Evolutionary conservation across 495 filamentous ascomycete genomes (phyloP), one percentile per base, ranked within the genome.

Genomic region (Penicillium herquei): DNA sequence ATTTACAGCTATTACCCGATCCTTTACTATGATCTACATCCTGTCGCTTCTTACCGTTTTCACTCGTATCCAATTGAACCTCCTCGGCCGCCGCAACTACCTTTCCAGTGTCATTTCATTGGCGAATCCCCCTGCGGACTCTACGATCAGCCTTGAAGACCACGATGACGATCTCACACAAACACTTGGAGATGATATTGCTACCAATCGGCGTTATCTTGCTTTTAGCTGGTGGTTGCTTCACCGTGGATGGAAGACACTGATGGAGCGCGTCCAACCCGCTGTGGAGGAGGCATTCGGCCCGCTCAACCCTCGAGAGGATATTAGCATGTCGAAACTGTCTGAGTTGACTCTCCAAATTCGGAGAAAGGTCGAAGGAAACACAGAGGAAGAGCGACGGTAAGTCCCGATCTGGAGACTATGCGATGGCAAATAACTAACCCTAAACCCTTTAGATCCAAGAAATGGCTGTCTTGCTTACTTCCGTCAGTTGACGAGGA

Each of bases 151-250:
- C 57, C 79, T 97, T 10, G 91, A 96, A 72, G 92, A 97, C 70
- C 83, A 90, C 63, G 91, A 95, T 61, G 90, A 95, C 65, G 90
- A 87, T 58, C 74, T 83, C 10, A 88, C 88, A 37, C 86, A 89
- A 58, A 84, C 87, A 7, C 89, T 95, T 67, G 90, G 91, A 6
- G 89, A 87, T 62, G 94, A 98, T 69, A 94, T 94, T 59, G 91
- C 96, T 61, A 94, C 92, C 37, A 98, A 98, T 71, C 79, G 91
- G 55, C 87, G 87, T 59, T 99, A 97, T 67, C 81, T 99, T 35
- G 91, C 91, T 49, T 96, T 98, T 70, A 93, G 89, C 66, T 99
- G 95, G 95, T 98, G 94, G 94, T 76, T 99, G 18, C 79, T 99
- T 40, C 91, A 98, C 73, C 84, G 86, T 37, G 94, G 94, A 52